Evolutionary conservation across 257 asterid genomes (phyloP), one percentile per base, ranked within the genome.

Genomic region (Nicotiana knightiana): DNA sequence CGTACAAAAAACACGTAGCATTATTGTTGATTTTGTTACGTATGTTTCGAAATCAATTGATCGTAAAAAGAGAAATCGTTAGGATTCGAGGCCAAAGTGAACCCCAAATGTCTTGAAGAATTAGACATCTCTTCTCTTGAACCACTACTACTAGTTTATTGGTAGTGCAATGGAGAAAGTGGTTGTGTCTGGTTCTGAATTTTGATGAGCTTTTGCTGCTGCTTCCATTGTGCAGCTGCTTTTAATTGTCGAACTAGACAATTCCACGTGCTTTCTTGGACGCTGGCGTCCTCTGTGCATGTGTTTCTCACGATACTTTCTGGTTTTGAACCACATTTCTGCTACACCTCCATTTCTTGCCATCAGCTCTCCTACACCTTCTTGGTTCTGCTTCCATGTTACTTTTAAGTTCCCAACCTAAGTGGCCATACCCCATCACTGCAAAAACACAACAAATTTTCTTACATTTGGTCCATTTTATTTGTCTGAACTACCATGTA

Each of bases 321-420:
- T 84, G 86, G 37, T 82, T 79, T 35, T 65, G 75, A 15, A 82
- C 79, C 6, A 66, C 89, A 64, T 15, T 21, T 66, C 53, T 82
- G 65, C 18, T 75, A 18, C 89, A 86, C 28, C 89, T 84, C 85
- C 89, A 86, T 81, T 78, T 86, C 76, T 84, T 86, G 28, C 89
- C 89, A 70, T 86, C 89, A 24, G 79, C 84, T 77, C 87, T 86
- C 71, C 67, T 64, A 46, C 89, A 86, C 64, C 89, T 84, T 37
- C 70, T 18, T 26, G 84, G 87, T 54, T 84, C 89, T 12, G 54
- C 12, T 12, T 86, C 87, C 76, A 67, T 81, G 21, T 80, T 13
- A 65, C 59, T 68, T 63, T 61, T 85, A 1, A 16, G 18, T 51
- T 83, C 76, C 55, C 26, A 64, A n/a, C 32, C 51, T 51, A 57